Percentiles rank a stretch among this genome's conserved stretches.
Conservation (phyloP, 768 basidiomycete genomes). For the Suillus subalutaceus region DNA sequence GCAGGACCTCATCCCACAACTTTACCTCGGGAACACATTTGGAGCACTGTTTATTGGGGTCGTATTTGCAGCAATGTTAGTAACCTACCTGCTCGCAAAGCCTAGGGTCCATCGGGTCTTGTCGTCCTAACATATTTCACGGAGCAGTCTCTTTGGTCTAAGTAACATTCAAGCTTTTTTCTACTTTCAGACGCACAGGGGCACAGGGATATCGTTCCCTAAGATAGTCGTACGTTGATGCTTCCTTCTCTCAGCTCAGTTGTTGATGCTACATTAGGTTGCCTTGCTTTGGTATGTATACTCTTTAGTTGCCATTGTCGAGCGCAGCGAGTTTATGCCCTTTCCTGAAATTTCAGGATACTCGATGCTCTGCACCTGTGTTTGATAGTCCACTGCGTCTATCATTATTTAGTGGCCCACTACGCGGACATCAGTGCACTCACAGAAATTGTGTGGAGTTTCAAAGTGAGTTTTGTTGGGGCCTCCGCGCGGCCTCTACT, state of each 20-base stretch:
- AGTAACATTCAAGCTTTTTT: conserved; percentile 5
- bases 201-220: neutral
- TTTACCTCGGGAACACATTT: neutral
- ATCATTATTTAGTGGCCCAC: conserved; percentile 1
- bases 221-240: neutral
- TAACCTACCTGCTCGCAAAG: neutral
- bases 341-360: neutral
- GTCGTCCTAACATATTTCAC: neutral
- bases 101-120: neutral
- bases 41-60: conserved; percentile 1
- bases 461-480: neutral
- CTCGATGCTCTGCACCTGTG: neutral
- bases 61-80: neutral
- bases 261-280: neutral
- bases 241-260: neutral
- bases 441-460: conserved; percentile 9
- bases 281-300: conserved; percentile 2
- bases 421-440: neutral
- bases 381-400: conserved; percentile 1
- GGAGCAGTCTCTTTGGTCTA: conserved; percentile 3
- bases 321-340: neutral
- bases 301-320: neutral
- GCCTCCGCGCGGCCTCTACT: neutral
- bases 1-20: neutral
- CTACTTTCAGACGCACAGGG: conserved; percentile 3